These are phyloP conservation scores for Rhododendron molle DNA, from an alignment of 148 eudicot genomes.

Conservation along the genomic window DNA sequence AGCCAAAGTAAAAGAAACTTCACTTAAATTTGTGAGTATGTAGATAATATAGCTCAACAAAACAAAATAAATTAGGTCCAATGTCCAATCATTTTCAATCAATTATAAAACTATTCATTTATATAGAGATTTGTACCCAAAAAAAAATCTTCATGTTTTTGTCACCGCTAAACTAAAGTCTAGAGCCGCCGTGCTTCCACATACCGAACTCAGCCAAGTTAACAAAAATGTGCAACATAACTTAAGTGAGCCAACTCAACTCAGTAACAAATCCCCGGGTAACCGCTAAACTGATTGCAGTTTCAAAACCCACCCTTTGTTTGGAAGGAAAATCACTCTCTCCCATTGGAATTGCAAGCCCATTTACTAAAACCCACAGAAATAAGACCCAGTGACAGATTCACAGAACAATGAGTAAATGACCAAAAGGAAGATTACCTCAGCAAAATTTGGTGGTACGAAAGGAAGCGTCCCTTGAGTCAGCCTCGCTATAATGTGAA, in stretches of 20 bases:
- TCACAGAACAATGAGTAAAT: not conserved
- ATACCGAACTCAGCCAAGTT: not conserved
- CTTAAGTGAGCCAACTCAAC: not conserved
- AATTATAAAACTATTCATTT: too few relatives aligned
- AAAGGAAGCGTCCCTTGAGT: not conserved
- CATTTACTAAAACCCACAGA: not conserved
- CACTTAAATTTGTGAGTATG: too few relatives aligned
- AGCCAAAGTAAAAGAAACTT: too few relatives aligned
- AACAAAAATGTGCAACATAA: too few relatives aligned
- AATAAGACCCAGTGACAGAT: not conserved
- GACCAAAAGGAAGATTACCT: not conserved
- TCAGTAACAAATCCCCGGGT: not conserved
- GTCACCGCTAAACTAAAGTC: too few relatives aligned
- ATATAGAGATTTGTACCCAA: too few relatives aligned
- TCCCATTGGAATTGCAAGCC: not conserved
- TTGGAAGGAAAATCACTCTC: not conserved
- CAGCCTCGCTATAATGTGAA: not conserved
- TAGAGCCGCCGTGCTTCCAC: not conserved
- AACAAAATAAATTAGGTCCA: too few relatives aligned
- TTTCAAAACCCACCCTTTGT: not conserved
- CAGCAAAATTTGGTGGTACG: not conserved
- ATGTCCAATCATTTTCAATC: too few relatives aligned
- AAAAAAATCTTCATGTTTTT: too few relatives aligned
- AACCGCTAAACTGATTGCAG: not conserved
- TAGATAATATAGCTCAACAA: too few relatives aligned